phyloP scores from a whole-genome alignment of 2,329 filamentous ascomycete genomes.

The Xenoacremonium recifei region DNA sequence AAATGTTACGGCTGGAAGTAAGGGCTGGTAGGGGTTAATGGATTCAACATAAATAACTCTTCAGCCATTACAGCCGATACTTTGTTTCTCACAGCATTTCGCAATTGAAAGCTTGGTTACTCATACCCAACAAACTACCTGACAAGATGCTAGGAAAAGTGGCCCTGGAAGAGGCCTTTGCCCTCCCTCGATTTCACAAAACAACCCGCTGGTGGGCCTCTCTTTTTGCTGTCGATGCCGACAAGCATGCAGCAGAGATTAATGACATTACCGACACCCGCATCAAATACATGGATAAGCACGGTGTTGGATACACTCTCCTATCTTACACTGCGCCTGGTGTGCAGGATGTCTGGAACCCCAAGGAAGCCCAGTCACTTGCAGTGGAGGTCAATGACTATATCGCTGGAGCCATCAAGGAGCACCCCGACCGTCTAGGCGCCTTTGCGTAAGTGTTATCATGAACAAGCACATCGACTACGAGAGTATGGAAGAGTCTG shows the following conservation, averaged over 20 bases:
- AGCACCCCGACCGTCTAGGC: constrained; percentile 40
- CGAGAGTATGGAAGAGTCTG: too few relatives aligned
- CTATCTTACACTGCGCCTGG: constrained; percentile 49
- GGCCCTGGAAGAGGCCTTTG: constrained; percentile 61
- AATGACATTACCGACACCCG: constrained; percentile 39
- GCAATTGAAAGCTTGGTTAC: too few relatives aligned
- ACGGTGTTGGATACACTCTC: constrained; percentile 48
- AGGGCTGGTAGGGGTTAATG: too few relatives aligned
- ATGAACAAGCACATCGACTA: too few relatives aligned
- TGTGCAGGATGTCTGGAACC: constrained; percentile 44
- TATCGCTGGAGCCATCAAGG: constrained; percentile 36
- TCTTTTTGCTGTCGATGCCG: constrained; percentile 57
- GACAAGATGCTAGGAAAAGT: constrained; percentile 65
- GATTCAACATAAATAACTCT: too few relatives aligned
- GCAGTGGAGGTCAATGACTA: constrained; percentile 44
- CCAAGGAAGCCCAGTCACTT: constrained; percentile 37
- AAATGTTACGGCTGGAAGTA: too few relatives aligned
- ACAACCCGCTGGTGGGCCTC: constrained; percentile 61
- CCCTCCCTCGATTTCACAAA: constrained; percentile 56
- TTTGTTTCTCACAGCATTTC: too few relatives aligned
- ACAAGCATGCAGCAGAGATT: constrained; percentile 57
- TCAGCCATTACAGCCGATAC: too few relatives aligned
- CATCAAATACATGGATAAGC: constrained; percentile 42
- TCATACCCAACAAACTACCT: too few relatives aligned
- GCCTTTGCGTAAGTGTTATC: constrained; percentile 40